Evolutionary conservation across 345 rosid species (phyloP), one percentile per base, ranked within the genome.

Genomic region (Brassica cretica): DNA sequence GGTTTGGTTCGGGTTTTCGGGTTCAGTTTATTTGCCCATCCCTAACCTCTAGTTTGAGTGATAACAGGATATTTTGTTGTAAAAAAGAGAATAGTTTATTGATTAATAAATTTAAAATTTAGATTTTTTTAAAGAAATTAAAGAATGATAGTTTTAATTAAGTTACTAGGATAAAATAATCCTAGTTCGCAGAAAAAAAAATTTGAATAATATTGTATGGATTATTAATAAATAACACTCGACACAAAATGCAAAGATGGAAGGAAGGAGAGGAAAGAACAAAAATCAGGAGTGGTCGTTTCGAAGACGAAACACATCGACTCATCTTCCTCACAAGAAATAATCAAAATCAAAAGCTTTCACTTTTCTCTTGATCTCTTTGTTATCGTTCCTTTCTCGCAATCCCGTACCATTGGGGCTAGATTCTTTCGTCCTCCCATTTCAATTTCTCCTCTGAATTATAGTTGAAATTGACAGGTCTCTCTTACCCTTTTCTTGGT

Each of bases 371-470:
- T 18, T 0, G 21, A 51, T 11, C 68, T 58, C 63, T 25, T 9
- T 19, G 1, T 32, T 66, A 1, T 72, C 77, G 7, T 66, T 3
- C 64, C 25, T 46, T 59, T 55, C 32, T 63, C 67, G 39, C 61
- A 79, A 79, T 19, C 68, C 53, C 41, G 49, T 14, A 69, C 70
- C 64, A 68, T 55, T 74, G 18, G 66, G 62, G 30, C 30, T 2
- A 59, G 75, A 68, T 73, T 37, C 7, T 11, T 15, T 33, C 25
- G 30, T 55, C 66, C 67, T 75, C 73, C 73, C 68, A 75, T 59
- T 75, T 71, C 76, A 71, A 33, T 71, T 49, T 37, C 30, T 75
- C 69, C 19, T 70, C 79, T 1, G 12, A 70, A 70, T 64, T 72
- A 63, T 27, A 74, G 39, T 79, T 39, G 71, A 53, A 74, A 68